Evolutionary conservation across 345 rosid genomes (phyloP).

Genomic region (Aquilaria malaccensis): DNA sequence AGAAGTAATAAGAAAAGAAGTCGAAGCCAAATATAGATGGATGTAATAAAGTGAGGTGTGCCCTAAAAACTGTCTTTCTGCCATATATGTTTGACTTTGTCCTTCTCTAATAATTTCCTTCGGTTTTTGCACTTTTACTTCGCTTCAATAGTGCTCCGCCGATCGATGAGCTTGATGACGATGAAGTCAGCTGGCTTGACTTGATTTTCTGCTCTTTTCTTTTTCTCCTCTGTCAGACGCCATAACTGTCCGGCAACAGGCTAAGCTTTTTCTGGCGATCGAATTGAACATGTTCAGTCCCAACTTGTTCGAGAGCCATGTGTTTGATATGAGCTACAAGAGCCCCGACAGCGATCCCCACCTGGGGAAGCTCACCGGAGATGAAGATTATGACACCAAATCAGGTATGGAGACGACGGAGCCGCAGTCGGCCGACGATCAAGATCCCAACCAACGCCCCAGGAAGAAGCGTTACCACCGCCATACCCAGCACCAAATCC

Average conservation of each 20-base stretch:
- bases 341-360: constrained; percentile 42
- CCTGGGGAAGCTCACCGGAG: constrained; percentile 38
- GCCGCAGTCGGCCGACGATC: constrained; percentile 63
- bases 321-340: constrained; percentile 61
- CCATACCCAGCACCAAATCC: constrained; percentile 92
- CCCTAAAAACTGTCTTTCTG: no score
- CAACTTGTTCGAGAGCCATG: constrained; percentile 58
- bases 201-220: background rate
- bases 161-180: no score
- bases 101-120: no score
- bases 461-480: constrained; percentile 89
- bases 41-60: no score
- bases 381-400: constrained; percentile 74
- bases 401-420: constrained; percentile 68
- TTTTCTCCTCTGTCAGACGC: background rate
- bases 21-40: no score
- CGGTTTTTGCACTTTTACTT: no score
- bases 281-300: constrained; percentile 50
- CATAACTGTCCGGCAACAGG: background rate
- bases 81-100: no score
- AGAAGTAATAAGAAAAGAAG: no score
- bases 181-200: no score
- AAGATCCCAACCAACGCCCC: constrained; percentile 61
- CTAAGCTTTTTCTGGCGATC: background rate
- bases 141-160: no score